Evolutionary conservation across 1,284 basidiomycete genomes (phyloP).

Genomic region (Irpex sp.): DNA sequence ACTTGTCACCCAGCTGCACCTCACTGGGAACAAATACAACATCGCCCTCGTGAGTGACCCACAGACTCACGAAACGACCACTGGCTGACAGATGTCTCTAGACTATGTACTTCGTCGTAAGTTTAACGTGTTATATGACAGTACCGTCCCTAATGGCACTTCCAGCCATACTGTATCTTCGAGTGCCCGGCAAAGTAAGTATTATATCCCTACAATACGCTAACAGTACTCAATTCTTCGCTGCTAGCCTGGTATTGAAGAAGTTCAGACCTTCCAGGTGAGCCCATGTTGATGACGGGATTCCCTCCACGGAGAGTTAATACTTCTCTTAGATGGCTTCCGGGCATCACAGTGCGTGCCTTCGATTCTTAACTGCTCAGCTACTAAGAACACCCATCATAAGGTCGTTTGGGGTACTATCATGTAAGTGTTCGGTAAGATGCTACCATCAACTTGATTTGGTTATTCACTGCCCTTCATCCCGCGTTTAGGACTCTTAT

Average conservation of each 20-base stretch:
- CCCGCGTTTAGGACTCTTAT: constrained; percentile 47
- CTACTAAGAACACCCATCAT: not conserved
- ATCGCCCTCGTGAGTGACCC: constrained; percentile 50
- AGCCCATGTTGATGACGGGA: not conserved
- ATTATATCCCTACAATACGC: not conserved
- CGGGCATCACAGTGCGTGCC: constrained; percentile 25
- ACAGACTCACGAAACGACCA: not conserved
- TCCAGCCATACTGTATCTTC: constrained; percentile 57
- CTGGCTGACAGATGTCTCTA: constrained; percentile 19
- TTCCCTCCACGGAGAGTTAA: not conserved
- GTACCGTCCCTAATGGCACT: not conserved
- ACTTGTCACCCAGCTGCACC: constrained; percentile 44
- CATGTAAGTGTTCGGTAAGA: constrained; percentile 46
- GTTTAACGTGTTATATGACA: constrained; percentile 18
- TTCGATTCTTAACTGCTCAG: not conserved
- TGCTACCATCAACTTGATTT: constrained; percentile 33
- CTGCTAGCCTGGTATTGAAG: constrained; percentile 28
- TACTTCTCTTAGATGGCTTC: constrained; percentile 21
- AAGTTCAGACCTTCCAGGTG: constrained; percentile 29
- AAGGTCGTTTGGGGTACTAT: constrained; percentile 26
- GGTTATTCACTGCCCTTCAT: too few relatives aligned
- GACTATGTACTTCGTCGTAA: constrained; percentile 71
- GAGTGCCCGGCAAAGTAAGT: constrained; percentile 60
- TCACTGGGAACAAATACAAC: constrained; percentile 60
- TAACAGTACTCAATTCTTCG: not conserved